These are phyloP conservation scores for Zalerion maritima DNA, from an alignment of 495 filamentous ascomycete genomes.

Conservation along the genomic window DNA sequence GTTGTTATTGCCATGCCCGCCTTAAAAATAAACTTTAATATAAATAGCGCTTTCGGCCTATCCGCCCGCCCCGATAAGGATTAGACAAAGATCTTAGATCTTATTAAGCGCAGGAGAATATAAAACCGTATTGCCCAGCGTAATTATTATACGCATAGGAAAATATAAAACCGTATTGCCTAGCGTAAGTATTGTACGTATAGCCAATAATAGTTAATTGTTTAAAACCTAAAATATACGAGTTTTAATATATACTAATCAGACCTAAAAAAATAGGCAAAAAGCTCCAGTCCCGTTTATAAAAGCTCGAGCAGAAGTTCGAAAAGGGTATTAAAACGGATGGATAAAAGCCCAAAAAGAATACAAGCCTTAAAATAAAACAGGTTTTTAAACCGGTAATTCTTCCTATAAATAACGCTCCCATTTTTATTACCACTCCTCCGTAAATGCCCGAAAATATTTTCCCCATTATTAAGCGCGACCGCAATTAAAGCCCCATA, in stretches of 20 bases:
- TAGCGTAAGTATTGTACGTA: too few relatives aligned
- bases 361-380: conserved; percentile 21
- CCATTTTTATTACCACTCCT: conserved; percentile 15
- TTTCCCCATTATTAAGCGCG: conserved; percentile 8
- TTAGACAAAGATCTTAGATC: conserved; percentile 78
- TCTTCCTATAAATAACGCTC: conserved; percentile 15
- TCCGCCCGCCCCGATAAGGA: conserved; percentile 74
- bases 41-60: conserved; percentile 69
- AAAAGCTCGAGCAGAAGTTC: conserved; percentile 69
- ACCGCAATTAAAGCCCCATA: conserved; percentile 21
- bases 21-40: conserved; percentile 41
- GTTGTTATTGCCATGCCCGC: too few relatives aligned
- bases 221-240: too few relatives aligned
- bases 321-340: conserved; percentile 46
- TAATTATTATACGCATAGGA: conserved; percentile 70
- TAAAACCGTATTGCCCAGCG: conserved; percentile 75
- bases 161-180: too few relatives aligned
- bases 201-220: too few relatives aligned
- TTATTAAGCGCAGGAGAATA: conserved; percentile 62
- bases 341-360: conserved; percentile 23
- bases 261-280: conserved; percentile 61
- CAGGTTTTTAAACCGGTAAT: conserved; percentile 12
- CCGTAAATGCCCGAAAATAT: conserved; percentile 7
- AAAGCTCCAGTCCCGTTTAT: conserved; percentile 74
- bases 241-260: too few relatives aligned